Base-by-base conservation (phyloP, 2,329 filamentous ascomycete species). In the Stagonosporopsis rhizophila region DNA sequence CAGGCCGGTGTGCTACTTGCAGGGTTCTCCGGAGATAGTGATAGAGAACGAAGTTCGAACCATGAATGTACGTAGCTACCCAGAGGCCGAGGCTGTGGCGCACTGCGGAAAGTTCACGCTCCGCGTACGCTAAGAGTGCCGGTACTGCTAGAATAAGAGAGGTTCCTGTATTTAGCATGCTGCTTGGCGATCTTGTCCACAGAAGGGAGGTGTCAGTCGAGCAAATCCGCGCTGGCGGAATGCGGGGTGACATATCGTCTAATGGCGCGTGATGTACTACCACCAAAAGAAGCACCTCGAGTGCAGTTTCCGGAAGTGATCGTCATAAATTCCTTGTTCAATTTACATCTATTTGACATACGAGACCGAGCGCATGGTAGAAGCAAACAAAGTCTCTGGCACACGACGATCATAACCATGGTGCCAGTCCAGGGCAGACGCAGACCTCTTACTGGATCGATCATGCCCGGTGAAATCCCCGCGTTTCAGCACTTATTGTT, bases 201-300 rank as follows among this genome's bases (percentile, higher is more conserved):
- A 25, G 32, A 15, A n/a, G 23, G 53, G 17, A 47, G 30, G 41
- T 42, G 37, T 44, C 39, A 47, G 20, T 39, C 38, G 37, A 48
- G 28, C 48, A 32, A 38, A 40, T 32, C 30, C 30, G 22, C 41
- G 37, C 32, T 52, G 53, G 53, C 32, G 44, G 42, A 47, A 46
- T 56, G 53, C 53, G 48, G 53, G 48, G 48, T 47, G 44, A 51
- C 47, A 56, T 46, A 11, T 32, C 40, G 14, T 19, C 48, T 44
- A 56, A 56, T 56, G 32, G 37, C 47, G 47, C 42, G 44, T 56
- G 53, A 44, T 52, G 40, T 40, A 50, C 38, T 45, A 46, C 17
- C 20, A 30, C 40, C 45, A 27, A 50, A 50, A 28, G 20, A 37
- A 37, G 22, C 28, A 14, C 37, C 34, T 46, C 25, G 22, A 9